phyloP scores from a whole-genome alignment of 352 stramenopile species.

The Globisporangium mamillatum region DNA sequence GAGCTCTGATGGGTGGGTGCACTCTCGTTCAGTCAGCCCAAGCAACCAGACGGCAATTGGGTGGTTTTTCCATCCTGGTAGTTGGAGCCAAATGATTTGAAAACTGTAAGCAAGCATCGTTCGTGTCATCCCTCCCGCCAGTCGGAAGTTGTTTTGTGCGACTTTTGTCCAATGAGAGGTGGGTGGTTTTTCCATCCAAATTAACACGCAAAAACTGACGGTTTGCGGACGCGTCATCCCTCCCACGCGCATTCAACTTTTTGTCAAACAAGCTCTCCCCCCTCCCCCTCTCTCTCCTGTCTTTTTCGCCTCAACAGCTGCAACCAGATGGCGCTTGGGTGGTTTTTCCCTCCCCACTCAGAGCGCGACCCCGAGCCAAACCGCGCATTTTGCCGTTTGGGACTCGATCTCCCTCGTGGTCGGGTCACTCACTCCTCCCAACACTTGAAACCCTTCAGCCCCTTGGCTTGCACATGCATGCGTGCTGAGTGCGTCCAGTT shows the following conservation, averaged over 20 bases:
- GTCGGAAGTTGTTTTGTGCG: neutral
- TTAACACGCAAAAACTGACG: neutral
- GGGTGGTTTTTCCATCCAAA: slow-evolving; percentile 10
- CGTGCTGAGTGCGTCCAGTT: too few species aligned
- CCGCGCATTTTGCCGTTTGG: too few species aligned
- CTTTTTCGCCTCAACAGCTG: too few species aligned
- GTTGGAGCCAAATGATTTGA: neutral
- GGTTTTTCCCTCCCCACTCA: too few species aligned
- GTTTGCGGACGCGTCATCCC: neutral
- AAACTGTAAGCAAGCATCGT: neutral
- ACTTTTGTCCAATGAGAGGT: neutral
- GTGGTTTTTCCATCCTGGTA: slow-evolving; percentile 9
- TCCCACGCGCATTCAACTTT: neutral
- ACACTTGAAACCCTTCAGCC: too few species aligned
- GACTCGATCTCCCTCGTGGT: too few species aligned
- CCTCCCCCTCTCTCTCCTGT: too few species aligned
- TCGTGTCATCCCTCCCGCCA: neutral
- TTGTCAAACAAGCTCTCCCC: too few species aligned
- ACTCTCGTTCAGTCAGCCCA: neutral
- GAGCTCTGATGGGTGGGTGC: neutral
- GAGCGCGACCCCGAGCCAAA: too few species aligned
- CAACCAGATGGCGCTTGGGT: too few species aligned
- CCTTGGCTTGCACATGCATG: too few species aligned
- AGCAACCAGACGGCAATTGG: neutral
- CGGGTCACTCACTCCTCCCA: too few species aligned